Conservation (phyloP, 2,329 filamentous ascomycete genomes). For the Trichophyton equinum region DNA sequence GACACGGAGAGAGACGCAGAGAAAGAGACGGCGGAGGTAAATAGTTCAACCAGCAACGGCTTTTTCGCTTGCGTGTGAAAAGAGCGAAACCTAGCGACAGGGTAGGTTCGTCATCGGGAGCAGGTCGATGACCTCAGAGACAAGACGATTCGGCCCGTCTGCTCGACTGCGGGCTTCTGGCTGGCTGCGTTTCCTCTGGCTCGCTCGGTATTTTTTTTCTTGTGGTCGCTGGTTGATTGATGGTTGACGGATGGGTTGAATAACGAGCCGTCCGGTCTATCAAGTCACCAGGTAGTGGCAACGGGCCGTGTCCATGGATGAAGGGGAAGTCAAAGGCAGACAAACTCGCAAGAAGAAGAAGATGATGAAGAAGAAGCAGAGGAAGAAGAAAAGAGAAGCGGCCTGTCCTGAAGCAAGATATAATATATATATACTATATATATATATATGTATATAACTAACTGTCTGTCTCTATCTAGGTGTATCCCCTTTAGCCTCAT, state of each 20-base stretch:
- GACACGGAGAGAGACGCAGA: not conserved
- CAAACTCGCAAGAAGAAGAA: not conserved
- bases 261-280: not conserved
- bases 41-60: not conserved
- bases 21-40: not conserved
- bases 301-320: not conserved
- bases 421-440: not conserved
- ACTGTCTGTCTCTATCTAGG: not conserved
- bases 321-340: not conserved
- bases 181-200: not conserved
- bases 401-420: not conserved
- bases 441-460: not conserved
- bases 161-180: not conserved
- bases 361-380: not conserved
- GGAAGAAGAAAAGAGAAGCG: not conserved
- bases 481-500: not conserved
- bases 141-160: not conserved
- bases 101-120: not conserved
- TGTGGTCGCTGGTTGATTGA: not conserved
- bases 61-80: not conserved
- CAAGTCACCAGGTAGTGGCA: constrained; percentile 1
- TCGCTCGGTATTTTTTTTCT: not conserved
- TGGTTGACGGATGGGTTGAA: not conserved
- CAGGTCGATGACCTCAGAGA: not conserved
- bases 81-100: not conserved